A percentile compares a stretch with the other conserved stretches of the same genome.
Evolutionary conservation across 352 stramenopile species (phyloP).

Genomic region (Aphanomyces astaci): DNA sequence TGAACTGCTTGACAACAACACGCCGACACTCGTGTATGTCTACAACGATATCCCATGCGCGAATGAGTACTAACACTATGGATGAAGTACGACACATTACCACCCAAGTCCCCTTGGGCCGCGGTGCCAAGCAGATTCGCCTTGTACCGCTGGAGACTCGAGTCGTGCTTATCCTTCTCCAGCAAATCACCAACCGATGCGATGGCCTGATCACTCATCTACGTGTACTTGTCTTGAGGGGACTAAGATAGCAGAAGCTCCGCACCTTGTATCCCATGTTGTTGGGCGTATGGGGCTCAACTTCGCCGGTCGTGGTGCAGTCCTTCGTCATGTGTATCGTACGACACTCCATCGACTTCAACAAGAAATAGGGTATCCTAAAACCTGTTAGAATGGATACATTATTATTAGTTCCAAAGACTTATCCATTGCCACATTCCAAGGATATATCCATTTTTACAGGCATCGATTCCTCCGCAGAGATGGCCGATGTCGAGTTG

Average conservation of each 20-base stretch:
- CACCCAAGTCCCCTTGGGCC: constrained; percentile 68
- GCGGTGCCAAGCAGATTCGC: constrained; percentile 70
- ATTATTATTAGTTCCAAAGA: not conserved
- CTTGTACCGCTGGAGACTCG: constrained; percentile 80
- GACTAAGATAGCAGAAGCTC: not conserved
- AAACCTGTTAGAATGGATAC: not conserved
- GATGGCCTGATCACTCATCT: constrained; percentile 61
- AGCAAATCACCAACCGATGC: constrained; percentile 64
- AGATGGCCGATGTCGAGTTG: constrained; percentile 23
- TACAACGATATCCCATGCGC: constrained; percentile 25
- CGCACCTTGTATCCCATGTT: not conserved
- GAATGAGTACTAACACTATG: not conserved
- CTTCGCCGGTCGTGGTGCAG: not conserved
- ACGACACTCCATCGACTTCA: not conserved
- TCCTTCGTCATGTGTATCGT: not conserved
- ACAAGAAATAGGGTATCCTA: not conserved
- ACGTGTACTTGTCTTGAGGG: not conserved
- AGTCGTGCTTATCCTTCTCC: constrained; percentile 68
- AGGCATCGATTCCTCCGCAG: too few relatives aligned
- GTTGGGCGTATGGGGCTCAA: not conserved
- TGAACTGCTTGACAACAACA: constrained; percentile 81
- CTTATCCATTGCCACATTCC: not conserved
- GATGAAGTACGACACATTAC: constrained; percentile 25
- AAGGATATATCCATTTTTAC: not conserved
- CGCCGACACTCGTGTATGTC: constrained; percentile 50